Evolutionary conservation across 192 early-diverging fungal genomes (phyloP), one percentile per base, ranked within the genome.

Genomic region (Coemansia sp.): DNA sequence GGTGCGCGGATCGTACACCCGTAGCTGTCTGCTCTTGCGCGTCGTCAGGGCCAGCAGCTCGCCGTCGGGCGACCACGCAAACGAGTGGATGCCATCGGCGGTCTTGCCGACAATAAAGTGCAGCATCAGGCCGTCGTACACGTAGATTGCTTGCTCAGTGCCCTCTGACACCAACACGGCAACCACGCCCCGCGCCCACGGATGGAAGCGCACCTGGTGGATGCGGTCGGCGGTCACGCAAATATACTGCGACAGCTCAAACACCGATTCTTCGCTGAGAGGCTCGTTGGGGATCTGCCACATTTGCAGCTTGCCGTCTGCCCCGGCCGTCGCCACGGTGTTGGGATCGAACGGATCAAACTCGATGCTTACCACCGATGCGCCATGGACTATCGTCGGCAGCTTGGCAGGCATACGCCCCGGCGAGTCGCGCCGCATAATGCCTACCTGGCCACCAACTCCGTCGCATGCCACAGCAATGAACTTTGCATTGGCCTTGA

Each of bases 371-470:
- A 66, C 53, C 5, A 94, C 66, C 35, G 83, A 81, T 1, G 84
- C 72, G 15, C 69, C 69, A 32, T 72, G 69, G 5, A 57, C 50
- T 18, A 72, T 44, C 5, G 58, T 72, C 20, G 62, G 57, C 10
- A 44, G 51, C 19, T 43, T 60, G 14, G 59, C 49, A 14, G 69
- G 47, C 19, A 57, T 58, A 15, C 93, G 80, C 7, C 90, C 92
- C 7, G 83, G 80, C n/a, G 79, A 79, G 39, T 78, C 61, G 2
- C 73, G 60, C n/a, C 80, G 71, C 49, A 87, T 67, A 19, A 94
- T 73, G 2, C 78, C 88, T 38, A 96, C 49, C 48, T 88, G 79
- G 15, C 93, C 93, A 18, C 93, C 93, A 24, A 83, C 72, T 17
- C 92, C 93, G 13, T 72, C 51, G 32, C 90, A 67, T 11, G 89